Evolutionary conservation across 768 basidiomycete genomes (phyloP).

Genomic region (Lentinula lateritia): DNA sequence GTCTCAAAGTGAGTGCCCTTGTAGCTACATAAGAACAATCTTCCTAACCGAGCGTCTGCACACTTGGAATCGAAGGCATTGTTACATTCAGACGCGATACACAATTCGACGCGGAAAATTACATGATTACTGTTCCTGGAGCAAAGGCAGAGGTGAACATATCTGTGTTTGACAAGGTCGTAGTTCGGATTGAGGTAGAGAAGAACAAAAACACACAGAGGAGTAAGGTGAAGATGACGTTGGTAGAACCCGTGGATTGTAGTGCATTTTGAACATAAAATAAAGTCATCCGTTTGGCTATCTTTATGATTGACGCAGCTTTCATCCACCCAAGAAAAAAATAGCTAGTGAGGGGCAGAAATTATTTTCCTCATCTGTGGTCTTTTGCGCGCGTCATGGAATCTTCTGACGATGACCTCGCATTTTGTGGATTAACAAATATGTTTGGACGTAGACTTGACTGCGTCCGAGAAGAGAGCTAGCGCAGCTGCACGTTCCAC

Average conservation of each 20-base stretch:
- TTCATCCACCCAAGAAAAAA: neutral
- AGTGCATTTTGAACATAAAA: slow-evolving; percentile 17
- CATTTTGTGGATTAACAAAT: slow-evolving; percentile 90
- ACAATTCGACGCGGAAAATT: slow-evolving; percentile 88
- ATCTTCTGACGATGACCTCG: slow-evolving; percentile 79
- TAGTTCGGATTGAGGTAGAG: slow-evolving; percentile 86
- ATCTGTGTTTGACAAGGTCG: slow-evolving; percentile 90
- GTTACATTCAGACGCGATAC: slow-evolving; percentile 91
- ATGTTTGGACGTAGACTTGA: slow-evolving; percentile 73
- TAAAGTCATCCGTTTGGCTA: too few species aligned
- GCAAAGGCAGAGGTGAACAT: slow-evolving; percentile 47
- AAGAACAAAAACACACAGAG: slow-evolving; percentile 93
- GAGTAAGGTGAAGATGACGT: slow-evolving; percentile 81
- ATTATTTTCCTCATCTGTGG: slow-evolving; percentile 46
- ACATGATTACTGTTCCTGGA: slow-evolving; percentile 67
- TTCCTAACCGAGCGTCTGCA: slow-evolving; percentile 22
- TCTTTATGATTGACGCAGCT: too few species aligned
- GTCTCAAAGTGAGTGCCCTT: slow-evolving; percentile 72
- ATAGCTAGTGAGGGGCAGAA: slow-evolving; percentile 37
- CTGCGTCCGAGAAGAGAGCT: slow-evolving; percentile 74
- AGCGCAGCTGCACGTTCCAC: slow-evolving; percentile 91
- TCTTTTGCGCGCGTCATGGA: slow-evolving; percentile 85
- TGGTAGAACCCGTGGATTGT: slow-evolving; percentile 63
- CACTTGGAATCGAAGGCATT: slow-evolving; percentile 90
- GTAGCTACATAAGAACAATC: neutral